These are phyloP conservation scores for Tuber magnatum DNA, from an alignment of 495 filamentous ascomycete genomes.

Conservation along the genomic window DNA sequence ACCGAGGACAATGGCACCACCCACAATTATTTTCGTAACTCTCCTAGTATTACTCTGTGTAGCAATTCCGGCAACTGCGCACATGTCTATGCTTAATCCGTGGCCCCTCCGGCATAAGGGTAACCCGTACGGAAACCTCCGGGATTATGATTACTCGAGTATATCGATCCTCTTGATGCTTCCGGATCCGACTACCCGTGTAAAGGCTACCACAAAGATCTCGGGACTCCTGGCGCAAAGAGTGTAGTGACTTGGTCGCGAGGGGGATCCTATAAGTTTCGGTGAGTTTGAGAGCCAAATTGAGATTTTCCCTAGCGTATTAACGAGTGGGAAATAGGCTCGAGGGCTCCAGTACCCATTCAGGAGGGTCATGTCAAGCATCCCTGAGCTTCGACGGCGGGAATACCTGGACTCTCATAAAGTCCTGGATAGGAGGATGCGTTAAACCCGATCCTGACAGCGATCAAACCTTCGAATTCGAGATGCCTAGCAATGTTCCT, in stretches of 20 bases:
- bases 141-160: slow-evolving; percentile 52
- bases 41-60: slow-evolving; percentile 13
- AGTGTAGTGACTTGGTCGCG: slow-evolving; percentile 47
- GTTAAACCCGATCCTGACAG: slow-evolving; percentile 44
- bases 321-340: slow-evolving; percentile 15
- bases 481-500: slow-evolving; percentile 46
- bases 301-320: not conserved
- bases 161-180: slow-evolving; percentile 46
- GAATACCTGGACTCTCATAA: slow-evolving; percentile 55
- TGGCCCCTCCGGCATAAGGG: slow-evolving; percentile 51
- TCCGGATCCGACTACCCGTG: slow-evolving; percentile 49
- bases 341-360: slow-evolving; percentile 49
- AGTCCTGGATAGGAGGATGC: slow-evolving; percentile 58
- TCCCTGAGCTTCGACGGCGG: slow-evolving; percentile 55
- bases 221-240: slow-evolving; percentile 40
- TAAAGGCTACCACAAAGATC: slow-evolving; percentile 50
- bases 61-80: slow-evolving; percentile 43
- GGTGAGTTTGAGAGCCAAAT: slow-evolving; percentile 20
- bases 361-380: slow-evolving; percentile 61
- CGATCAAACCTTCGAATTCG: slow-evolving; percentile 47
- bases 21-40: slow-evolving; percentile 13
- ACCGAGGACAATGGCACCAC: slow-evolving; percentile 13
- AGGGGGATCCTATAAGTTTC: slow-evolving; percentile 45
- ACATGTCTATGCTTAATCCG: slow-evolving; percentile 58
- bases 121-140: slow-evolving; percentile 48